Conservation (phyloP, 176 grass and related monocot genomes). For the bread wheat (Triticum aestivum) region DNA sequence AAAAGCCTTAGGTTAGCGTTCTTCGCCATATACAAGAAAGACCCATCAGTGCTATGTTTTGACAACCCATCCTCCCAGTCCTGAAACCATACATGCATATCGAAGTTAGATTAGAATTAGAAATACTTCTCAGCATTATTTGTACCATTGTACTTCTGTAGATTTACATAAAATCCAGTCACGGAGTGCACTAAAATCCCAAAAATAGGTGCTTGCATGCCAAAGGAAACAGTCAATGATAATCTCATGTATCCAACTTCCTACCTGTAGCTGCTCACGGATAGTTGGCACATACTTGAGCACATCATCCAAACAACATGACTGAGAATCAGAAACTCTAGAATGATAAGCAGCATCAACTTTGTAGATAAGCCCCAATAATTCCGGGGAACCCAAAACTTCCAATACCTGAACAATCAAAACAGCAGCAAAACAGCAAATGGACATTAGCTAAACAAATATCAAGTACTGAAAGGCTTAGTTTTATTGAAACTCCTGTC, state of each 20-base stretch:
- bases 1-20: constrained; percentile 68
- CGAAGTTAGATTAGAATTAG: background rate
- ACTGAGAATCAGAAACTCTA: constrained; percentile 26
- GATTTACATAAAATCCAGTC: constrained; percentile 16
- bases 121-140: background rate
- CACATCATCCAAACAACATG: constrained; percentile 42
- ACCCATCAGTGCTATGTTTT: constrained; percentile 52
- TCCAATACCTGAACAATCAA: constrained; percentile 58
- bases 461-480: constrained; percentile 3
- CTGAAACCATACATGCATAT: constrained; percentile 37
- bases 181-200: background rate
- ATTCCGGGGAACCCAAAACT: constrained; percentile 55
- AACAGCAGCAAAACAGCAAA: constrained; percentile 10
- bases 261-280: constrained; percentile 61
- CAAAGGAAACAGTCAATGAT: background rate
- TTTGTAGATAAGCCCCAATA: constrained; percentile 54
- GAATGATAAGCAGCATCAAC: constrained; percentile 57
- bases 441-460: background rate
- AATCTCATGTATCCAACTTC: constrained; percentile 18
- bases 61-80: constrained; percentile 76
- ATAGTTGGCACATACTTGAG: constrained; percentile 68
- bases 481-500: background rate
- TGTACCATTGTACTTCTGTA: background rate
- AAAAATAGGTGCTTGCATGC: background rate
- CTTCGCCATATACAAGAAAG: constrained; percentile 58